phyloP scores from a whole-genome alignment of 441 rosid species.

The Mallotus japonicus region DNA sequence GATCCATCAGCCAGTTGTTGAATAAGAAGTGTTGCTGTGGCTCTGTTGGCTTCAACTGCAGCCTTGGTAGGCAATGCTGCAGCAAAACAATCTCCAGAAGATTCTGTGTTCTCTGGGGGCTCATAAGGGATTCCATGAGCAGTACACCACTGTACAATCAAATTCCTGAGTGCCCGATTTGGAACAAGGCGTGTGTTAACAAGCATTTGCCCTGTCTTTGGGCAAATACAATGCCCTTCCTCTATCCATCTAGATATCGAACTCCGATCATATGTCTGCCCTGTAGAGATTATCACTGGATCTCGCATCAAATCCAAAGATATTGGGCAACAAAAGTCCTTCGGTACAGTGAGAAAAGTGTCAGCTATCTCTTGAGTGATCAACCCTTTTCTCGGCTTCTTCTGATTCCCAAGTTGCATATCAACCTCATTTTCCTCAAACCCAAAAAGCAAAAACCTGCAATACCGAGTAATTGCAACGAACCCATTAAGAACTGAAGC shows the following conservation, averaged over 20 bases:
- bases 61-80: slow-evolving; percentile 65
- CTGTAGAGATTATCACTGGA: slow-evolving; percentile 83
- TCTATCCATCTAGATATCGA: slow-evolving; percentile 88
- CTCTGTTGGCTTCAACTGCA: slow-evolving; percentile 73
- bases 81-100: slow-evolving; percentile 48
- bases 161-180: slow-evolving; percentile 75
- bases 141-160: slow-evolving; percentile 77
- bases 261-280: slow-evolving; percentile 87
- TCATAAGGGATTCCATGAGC: slow-evolving; percentile 73
- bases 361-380: slow-evolving; percentile 66
- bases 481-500: slow-evolving; percentile 78
- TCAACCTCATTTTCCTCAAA: slow-evolving; percentile 59
- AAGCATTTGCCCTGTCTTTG: slow-evolving; percentile 80
- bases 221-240: slow-evolving; percentile 82
- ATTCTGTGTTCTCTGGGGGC: slow-evolving; percentile 46
- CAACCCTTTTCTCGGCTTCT: slow-evolving; percentile 57
- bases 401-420: slow-evolving; percentile 41
- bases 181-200: slow-evolving; percentile 66
- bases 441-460: slow-evolving; percentile 72
- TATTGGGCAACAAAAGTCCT: slow-evolving; percentile 86
- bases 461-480: slow-evolving; percentile 71
- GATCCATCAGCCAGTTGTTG: slow-evolving; percentile 61
- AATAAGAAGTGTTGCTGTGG: slow-evolving; percentile 66
- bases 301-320: slow-evolving; percentile 86
- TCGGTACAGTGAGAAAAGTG: slow-evolving; percentile 59